Evolutionary conservation across 305 asterid genomes (phyloP).

Genomic region (Fraxinus dipetala): DNA sequence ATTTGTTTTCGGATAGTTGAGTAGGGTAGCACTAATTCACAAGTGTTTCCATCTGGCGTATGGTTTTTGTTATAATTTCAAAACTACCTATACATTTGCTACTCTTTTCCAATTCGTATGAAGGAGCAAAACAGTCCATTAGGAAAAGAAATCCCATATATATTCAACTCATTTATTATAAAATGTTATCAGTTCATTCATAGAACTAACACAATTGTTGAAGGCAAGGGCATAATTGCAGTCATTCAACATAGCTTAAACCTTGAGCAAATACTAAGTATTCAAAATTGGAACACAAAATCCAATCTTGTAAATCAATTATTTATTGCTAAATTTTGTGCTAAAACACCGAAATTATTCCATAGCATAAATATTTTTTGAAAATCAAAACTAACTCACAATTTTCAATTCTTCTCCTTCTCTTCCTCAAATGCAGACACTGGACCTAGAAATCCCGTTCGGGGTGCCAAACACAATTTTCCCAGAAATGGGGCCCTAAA

Average conservation of each 20-base stretch:
- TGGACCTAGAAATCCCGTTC: slow-evolving; percentile 62
- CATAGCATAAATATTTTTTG: neutral
- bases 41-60: neutral
- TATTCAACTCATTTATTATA: neutral
- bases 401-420: slow-evolving; percentile 26
- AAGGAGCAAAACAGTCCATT: neutral
- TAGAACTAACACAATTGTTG: neutral
- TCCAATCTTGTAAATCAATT: neutral
- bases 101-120: neutral
- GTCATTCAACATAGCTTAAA: slow-evolving; percentile 18
- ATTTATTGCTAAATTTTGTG: neutral
- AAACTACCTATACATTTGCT: neutral
- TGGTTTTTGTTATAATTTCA: neutral
- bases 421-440: slow-evolving; percentile 60
- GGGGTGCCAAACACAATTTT: slow-evolving; percentile 61
- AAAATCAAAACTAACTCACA: neutral
- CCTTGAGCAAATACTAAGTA: neutral
- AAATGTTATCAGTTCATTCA: neutral
- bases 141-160: neutral
- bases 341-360: neutral
- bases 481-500: slow-evolving; percentile 44
- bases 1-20: neutral
- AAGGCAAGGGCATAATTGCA: neutral
- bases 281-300: neutral
- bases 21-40: neutral